Conservation (phyloP, 768 basidiomycete genomes). For the Mycena galericulata region DNA sequence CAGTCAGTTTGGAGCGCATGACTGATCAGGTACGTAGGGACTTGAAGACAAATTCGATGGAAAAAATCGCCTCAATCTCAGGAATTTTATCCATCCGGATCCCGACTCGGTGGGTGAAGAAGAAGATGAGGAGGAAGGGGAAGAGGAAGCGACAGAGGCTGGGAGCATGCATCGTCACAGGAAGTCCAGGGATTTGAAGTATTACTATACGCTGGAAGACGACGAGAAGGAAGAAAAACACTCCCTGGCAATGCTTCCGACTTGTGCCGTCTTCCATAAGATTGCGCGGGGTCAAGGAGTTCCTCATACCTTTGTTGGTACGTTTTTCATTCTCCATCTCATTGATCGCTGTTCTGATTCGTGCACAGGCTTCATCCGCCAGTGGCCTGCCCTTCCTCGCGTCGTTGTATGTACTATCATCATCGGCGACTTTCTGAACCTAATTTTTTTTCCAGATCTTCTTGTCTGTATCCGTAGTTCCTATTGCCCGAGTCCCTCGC, state of each 20-base stretch:
- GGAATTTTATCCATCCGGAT: slow-evolving; percentile 61
- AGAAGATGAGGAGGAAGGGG: slow-evolving; percentile 27
- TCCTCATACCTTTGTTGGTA: slow-evolving; percentile 72
- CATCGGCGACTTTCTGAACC: background rate
- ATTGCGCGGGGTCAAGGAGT: slow-evolving; percentile 64
- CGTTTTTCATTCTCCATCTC: slow-evolving; percentile 6
- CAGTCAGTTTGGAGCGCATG: background rate
- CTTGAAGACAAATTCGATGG: slow-evolving; percentile 75
- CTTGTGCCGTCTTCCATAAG: slow-evolving; percentile 71
- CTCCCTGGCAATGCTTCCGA: slow-evolving; percentile 57
- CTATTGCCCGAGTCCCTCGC: slow-evolving; percentile 59
- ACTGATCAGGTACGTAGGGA: slow-evolving; percentile 39
- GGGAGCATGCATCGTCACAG: no score
- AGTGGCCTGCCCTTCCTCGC: slow-evolving; percentile 77
- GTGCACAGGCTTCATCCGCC: slow-evolving; percentile 64
- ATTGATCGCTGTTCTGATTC: background rate
- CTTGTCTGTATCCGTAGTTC: slow-evolving; percentile 66
- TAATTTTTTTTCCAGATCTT: slow-evolving; percentile 54
- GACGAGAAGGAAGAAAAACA: slow-evolving; percentile 31
- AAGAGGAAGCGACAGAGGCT: slow-evolving; percentile 40
- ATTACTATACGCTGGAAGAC: slow-evolving; percentile 37
- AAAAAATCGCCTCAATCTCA: slow-evolving; percentile 63
- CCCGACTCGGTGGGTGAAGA: slow-evolving; percentile 32
- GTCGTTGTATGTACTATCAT: slow-evolving; percentile 62
- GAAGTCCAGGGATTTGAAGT: slow-evolving; percentile 33